Evolutionary conservation across 768 basidiomycete genomes (phyloP).

Genomic region (Suillus paluster): DNA sequence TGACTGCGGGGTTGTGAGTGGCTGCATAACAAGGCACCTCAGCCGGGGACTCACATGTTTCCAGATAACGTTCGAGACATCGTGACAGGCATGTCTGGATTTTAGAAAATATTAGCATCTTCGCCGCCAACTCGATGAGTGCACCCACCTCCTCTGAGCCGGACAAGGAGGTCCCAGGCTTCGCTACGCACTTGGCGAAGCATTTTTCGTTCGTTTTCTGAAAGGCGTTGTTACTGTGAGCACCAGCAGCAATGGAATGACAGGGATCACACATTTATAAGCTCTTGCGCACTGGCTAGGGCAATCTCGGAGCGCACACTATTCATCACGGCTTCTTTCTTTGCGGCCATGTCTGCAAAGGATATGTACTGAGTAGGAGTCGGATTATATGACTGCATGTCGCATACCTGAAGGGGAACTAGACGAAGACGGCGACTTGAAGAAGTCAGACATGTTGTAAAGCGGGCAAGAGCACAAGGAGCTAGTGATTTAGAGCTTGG

Average conservation of each 20-base stretch:
- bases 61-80: constrained; percentile 84
- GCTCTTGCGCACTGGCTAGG: constrained; percentile 76
- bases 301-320: constrained; percentile 72
- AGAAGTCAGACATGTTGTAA: constrained; percentile 56
- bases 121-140: not conserved
- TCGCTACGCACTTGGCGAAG: constrained; percentile 75
- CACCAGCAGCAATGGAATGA: constrained; percentile 1
- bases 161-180: constrained; percentile 71
- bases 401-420: constrained; percentile 31
- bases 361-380: not conserved
- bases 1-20: constrained; percentile 52
- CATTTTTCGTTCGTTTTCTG: constrained; percentile 85
- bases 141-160: constrained; percentile 71
- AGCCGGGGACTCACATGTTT: constrained; percentile 64
- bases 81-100: constrained; percentile 71
- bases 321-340: constrained; percentile 57
- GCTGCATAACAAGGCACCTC: constrained; percentile 17
- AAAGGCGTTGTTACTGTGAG: not conserved
- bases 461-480: not conserved
- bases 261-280: constrained; percentile 63
- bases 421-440: constrained; percentile 45
- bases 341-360: constrained; percentile 39
- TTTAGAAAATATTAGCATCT: not conserved
- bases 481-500: not conserved
- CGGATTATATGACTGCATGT: not conserved